Percentiles rank a stretch among this genome's conserved stretches.
phyloP scores from a whole-genome alignment of 2,329 filamentous ascomycete species.

The Decorospora gaudefroyi region DNA sequence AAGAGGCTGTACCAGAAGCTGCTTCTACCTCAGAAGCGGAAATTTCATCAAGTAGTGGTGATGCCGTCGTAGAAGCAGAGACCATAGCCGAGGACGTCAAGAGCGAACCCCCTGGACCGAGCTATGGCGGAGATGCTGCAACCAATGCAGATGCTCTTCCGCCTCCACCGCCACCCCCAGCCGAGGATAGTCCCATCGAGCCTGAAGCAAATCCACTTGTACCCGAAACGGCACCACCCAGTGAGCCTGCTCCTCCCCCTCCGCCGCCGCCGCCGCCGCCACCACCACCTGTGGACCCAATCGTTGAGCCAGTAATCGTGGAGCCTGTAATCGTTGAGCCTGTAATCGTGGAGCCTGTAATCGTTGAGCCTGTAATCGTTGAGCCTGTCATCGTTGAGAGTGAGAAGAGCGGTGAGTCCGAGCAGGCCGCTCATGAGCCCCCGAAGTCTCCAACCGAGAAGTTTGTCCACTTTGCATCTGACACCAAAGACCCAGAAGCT shows the following conservation, averaged over 20 bases:
- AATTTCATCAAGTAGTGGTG: constrained; percentile 9
- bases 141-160: constrained; percentile 7
- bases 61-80: constrained; percentile 19
- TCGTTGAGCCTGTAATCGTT: too few species aligned
- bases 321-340: constrained; percentile 1
- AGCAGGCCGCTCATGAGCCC: constrained; percentile 42
- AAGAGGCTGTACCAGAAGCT: constrained; percentile 7
- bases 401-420: constrained; percentile 47
- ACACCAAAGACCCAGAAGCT: constrained; percentile 46
- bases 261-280: constrained; percentile 21
- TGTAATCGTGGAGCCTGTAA: constrained; percentile 9
- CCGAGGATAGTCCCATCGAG: background rate
- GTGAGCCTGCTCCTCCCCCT: constrained; percentile 18
- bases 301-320: constrained; percentile 4
- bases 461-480: constrained; percentile 46
- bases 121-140: constrained; percentile 4
- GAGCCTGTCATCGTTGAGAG: constrained; percentile 24
- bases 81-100: constrained; percentile 29
- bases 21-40: constrained; percentile 4
- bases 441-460: constrained; percentile 40
- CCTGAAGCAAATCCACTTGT: constrained; percentile 11
- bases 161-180: constrained; percentile 14
- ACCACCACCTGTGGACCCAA: constrained; percentile 13
- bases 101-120: constrained; percentile 30
- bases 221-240: constrained; percentile 7